phyloP scores from a whole-genome alignment of 2,329 filamentous ascomycete genomes.

The Neofusicoccum kwambonambiense region DNA sequence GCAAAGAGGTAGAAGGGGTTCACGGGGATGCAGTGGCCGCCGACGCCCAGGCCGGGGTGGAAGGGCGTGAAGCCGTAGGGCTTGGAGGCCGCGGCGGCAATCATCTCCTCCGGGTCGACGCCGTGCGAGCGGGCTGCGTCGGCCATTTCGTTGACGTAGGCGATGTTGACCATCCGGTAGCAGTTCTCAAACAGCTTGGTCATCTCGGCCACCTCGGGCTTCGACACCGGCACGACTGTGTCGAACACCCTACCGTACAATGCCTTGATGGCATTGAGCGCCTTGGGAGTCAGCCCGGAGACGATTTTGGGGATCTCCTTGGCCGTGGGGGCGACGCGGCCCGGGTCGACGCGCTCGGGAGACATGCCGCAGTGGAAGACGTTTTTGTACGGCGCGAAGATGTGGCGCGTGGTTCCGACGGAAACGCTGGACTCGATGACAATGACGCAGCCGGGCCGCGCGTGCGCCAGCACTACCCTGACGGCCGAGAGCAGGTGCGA shows the following conservation, averaged over 20 bases:
- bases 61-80: conserved; percentile 53
- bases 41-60: conserved; percentile 51
- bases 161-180: conserved; percentile 55
- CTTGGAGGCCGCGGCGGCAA: conserved; percentile 48
- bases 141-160: conserved; percentile 58
- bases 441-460: conserved; percentile 46
- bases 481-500: conserved; percentile 49
- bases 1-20: conserved; percentile 56
- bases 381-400: conserved; percentile 33
- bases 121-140: conserved; percentile 48
- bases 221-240: conserved; percentile 49
- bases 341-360: conserved; percentile 49
- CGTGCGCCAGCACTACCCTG: conserved; percentile 41
- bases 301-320: conserved; percentile 54
- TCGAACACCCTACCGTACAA: conserved; percentile 53
- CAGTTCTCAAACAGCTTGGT: conserved; percentile 60
- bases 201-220: conserved; percentile 58
- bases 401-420: conserved; percentile 54
- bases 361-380: conserved; percentile 14
- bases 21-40: conserved; percentile 57
- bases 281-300: conserved; percentile 51
- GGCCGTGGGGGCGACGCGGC: conserved; percentile 39
- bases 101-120: conserved; percentile 55
- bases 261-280: conserved; percentile 44
- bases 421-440: conserved; percentile 57